These are phyloP conservation scores for Zygosaccharomyces sapae DNA, from an alignment of 1,139 yeast genomes.

Conservation along the genomic window DNA sequence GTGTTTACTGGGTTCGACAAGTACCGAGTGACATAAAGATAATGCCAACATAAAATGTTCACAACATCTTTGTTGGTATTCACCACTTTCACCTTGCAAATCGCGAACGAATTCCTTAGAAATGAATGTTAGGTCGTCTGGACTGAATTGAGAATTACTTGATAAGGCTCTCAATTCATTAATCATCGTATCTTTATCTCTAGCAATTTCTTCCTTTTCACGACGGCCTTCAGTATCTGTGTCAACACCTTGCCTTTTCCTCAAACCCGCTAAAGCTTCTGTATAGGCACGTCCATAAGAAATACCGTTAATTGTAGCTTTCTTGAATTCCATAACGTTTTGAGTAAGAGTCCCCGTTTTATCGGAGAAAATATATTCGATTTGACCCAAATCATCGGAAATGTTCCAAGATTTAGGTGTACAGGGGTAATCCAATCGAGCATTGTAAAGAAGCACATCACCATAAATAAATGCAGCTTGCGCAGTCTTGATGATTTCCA, in stretches of 20 bases:
- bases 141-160: constrained; percentile 53
- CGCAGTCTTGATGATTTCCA: constrained; percentile 89
- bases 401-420: constrained; percentile 96
- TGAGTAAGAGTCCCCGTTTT: constrained; percentile 97
- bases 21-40: constrained; percentile 88
- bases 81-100: constrained; percentile 47
- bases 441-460: constrained; percentile 83
- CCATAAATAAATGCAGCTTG: constrained; percentile 93
- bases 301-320: constrained; percentile 82
- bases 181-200: constrained; percentile 66
- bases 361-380: constrained; percentile 92
- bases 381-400: constrained; percentile 95
- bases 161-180: constrained; percentile 44
- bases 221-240: constrained; percentile 61
- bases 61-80: constrained; percentile 57
- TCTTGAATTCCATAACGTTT: constrained; percentile 94
- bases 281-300: constrained; percentile 91
- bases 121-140: constrained; percentile 71
- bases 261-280: constrained; percentile 89
- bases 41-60: constrained; percentile 81
- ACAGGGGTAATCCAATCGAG: constrained; percentile 80
- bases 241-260: constrained; percentile 82
- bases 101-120: constrained; percentile 63
- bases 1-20: constrained; percentile 63
- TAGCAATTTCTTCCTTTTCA: constrained; percentile 58